Evolutionary conservation across 2,329 filamentous ascomycete genomes (phyloP).

Genomic region (Aschersonia sp.): DNA sequence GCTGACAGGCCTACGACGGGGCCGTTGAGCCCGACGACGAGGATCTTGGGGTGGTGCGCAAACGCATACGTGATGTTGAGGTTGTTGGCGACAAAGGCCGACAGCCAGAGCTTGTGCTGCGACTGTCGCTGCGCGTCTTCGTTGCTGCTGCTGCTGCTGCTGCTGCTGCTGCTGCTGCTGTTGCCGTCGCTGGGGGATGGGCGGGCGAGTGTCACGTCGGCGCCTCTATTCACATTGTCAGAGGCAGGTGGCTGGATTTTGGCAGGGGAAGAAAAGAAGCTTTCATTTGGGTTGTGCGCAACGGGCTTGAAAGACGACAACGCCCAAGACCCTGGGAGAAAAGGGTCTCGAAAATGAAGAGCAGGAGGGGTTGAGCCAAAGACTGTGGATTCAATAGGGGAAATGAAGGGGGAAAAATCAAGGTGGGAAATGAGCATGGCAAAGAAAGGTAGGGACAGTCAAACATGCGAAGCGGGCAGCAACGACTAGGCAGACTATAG

Average conservation of each 20-base stretch:
- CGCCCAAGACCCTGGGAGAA: no score
- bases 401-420: no score
- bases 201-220: slow-evolving; percentile 50
- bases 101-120: slow-evolving; percentile 44
- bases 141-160: background rate
- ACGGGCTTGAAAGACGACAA: no score
- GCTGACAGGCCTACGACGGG: slow-evolving; percentile 81
- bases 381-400: no score
- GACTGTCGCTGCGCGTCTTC: slow-evolving; percentile 18
- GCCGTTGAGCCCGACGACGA: slow-evolving; percentile 82
- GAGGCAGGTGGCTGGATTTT: background rate
- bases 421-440: background rate
- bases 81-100: slow-evolving; percentile 69
- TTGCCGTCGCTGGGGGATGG: slow-evolving; percentile 13
- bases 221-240: slow-evolving; percentile 43
- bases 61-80: slow-evolving; percentile 81
- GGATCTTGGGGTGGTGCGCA: slow-evolving; percentile 86
- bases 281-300: no score
- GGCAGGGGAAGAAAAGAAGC: no score
- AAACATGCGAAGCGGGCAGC: background rate
- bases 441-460: background rate
- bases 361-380: no score
- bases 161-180: background rate
- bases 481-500: background rate
- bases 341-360: no score